These are phyloP conservation scores for Quercus alba DNA, from an alignment of 306 rosid genomes.

Conservation along the genomic window DNA sequence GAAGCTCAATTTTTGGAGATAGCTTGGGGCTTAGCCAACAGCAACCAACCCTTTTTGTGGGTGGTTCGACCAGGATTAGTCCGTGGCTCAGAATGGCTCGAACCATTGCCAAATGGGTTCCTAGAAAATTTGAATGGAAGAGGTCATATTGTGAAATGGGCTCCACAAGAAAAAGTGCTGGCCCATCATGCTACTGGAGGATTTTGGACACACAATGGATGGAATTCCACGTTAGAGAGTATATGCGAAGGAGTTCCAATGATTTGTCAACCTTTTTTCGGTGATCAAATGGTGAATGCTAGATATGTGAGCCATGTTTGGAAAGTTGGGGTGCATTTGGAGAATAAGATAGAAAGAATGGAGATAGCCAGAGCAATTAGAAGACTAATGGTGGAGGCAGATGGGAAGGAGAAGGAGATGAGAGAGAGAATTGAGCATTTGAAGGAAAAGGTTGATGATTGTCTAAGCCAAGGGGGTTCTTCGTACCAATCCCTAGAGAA, in stretches of 20 bases:
- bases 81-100: slow-evolving; percentile 45
- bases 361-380: slow-evolving; percentile 41
- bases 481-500: slow-evolving; percentile 21
- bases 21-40: slow-evolving; percentile 64
- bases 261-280: slow-evolving; percentile 52
- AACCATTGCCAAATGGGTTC: slow-evolving; percentile 46
- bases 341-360: slow-evolving; percentile 35
- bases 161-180: slow-evolving; percentile 65
- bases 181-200: slow-evolving; percentile 49
- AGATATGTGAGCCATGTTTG: slow-evolving; percentile 57
- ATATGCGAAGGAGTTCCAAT: slow-evolving; percentile 67
- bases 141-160: slow-evolving; percentile 67
- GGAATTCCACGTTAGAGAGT: slow-evolving; percentile 76
- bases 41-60: slow-evolving; percentile 63
- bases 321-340: slow-evolving; percentile 47
- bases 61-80: slow-evolving; percentile 56
- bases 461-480: slow-evolving; percentile 26
- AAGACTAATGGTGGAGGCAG: slow-evolving; percentile 34
- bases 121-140: slow-evolving; percentile 34
- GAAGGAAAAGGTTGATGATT: slow-evolving; percentile 37
- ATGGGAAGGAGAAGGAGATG: slow-evolving; percentile 34
- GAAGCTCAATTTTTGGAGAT: slow-evolving; percentile 44
- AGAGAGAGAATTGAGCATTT: slow-evolving; percentile 34
- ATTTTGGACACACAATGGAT: slow-evolving; percentile 68
- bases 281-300: slow-evolving; percentile 55